These are phyloP conservation scores for Ceratocystiopsis brevicomis DNA, from an alignment of 2,329 filamentous ascomycete species.

Conservation along the genomic window DNA sequence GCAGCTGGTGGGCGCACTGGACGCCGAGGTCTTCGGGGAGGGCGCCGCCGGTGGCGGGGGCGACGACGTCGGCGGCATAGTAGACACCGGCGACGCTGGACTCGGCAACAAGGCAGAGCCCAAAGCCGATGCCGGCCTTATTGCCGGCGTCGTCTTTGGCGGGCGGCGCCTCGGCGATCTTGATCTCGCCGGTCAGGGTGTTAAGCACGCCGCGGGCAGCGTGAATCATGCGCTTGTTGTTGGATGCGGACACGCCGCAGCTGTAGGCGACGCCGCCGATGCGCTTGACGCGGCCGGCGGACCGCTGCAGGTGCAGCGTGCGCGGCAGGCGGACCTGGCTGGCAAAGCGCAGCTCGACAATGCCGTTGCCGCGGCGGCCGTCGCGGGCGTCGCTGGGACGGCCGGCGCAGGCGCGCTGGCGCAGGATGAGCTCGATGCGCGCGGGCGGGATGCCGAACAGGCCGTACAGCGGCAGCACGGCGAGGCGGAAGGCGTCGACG, in stretches of 20 bases:
- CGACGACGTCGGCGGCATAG: conserved; percentile 69
- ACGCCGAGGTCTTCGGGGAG: conserved; percentile 82
- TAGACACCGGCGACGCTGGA: conserved; percentile 63
- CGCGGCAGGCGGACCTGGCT: conserved; percentile 87
- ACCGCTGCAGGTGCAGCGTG: conserved; percentile 72
- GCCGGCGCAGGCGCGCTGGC: conserved; percentile 63
- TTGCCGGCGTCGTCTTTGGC: conserved; percentile 39
- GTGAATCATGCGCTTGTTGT: conserved; percentile 92
- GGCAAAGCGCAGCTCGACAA: conserved; percentile 85
- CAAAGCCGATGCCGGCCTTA: conserved; percentile 75
- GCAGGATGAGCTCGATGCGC: conserved; percentile 68
- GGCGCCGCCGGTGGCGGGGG: conserved; percentile 58
- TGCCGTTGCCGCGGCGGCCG: conserved; percentile 66
- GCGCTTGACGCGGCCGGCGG: conserved; percentile 66
- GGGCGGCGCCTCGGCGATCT: conserved; percentile 44
- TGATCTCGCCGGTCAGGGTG: conserved; percentile 68
- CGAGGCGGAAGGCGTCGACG: conserved; percentile 83
- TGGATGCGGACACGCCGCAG: conserved; percentile 76
- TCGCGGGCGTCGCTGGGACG: conserved; percentile 51
- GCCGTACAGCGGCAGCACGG: conserved; percentile 74
- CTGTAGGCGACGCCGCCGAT: conserved; percentile 88
- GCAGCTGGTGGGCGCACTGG: conserved; percentile 69
- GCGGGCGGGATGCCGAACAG: conserved; percentile 68
- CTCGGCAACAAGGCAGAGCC: conserved; percentile 77
- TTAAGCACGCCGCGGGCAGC: conserved; percentile 76